A percentile compares a stretch with the other conserved stretches of the same genome.
Evolutionary conservation across 345 rosid species (phyloP).

Genomic region (Ceriops decandra): DNA sequence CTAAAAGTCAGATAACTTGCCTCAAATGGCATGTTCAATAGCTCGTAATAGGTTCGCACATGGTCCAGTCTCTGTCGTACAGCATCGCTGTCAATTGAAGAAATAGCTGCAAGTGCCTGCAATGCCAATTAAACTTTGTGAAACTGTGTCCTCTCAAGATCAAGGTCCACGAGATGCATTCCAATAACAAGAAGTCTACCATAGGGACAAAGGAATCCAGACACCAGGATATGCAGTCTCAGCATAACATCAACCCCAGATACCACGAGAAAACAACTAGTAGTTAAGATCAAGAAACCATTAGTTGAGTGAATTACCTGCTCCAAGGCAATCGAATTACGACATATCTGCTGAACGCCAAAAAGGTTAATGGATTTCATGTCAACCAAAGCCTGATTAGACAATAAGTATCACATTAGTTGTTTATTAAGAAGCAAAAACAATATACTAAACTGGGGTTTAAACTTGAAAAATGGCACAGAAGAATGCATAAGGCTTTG

Average conservation of each 20-base stretch:
- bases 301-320: conserved; percentile 48
- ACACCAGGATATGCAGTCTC: not conserved
- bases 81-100: conserved; percentile 69
- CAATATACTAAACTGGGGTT: not conserved
- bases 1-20: conserved; percentile 36
- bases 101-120: conserved; percentile 91
- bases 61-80: conserved; percentile 76
- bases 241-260: not conserved
- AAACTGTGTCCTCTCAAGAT: not conserved
- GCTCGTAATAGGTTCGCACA: conserved; percentile 86
- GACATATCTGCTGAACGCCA: conserved; percentile 98
- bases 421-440: not conserved
- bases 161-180: not conserved
- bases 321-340: conserved; percentile 92
- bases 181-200: not conserved
- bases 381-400: conserved; percentile 70
- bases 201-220: too few relatives aligned
- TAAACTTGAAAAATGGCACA: conserved; percentile 4
- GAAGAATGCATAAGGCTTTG: conserved; percentile 1
- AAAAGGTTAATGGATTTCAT: conserved; percentile 84
- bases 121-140: conserved; percentile 14
- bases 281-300: not conserved
- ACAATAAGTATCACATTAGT: conserved; percentile 18
- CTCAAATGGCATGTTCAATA: conserved; percentile 95
- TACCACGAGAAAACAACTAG: not conserved